These are phyloP conservation scores for Wickerhamiella kurtzmanii DNA, from an alignment of 805 yeast genomes.

Conservation along the genomic window DNA sequence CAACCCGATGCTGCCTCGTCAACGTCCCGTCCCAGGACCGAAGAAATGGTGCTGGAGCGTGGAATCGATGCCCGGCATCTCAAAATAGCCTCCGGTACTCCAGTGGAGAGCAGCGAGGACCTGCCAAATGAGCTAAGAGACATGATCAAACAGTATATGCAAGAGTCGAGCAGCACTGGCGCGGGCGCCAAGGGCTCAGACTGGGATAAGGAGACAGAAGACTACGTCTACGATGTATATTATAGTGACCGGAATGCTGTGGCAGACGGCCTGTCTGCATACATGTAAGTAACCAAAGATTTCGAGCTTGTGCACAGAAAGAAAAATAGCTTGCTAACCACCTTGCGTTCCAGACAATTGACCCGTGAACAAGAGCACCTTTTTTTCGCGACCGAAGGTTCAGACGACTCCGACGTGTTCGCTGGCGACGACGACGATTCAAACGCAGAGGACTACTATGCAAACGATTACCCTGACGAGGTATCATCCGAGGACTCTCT, in stretches of 20 bases:
- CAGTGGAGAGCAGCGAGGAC: slow-evolving; percentile 14
- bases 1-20: not conserved
- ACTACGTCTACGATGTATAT: slow-evolving; percentile 87
- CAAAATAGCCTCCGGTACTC: not conserved
- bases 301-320: not conserved
- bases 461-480: slow-evolving; percentile 91
- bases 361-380: slow-evolving; percentile 20
- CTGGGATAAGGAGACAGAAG: slow-evolving; percentile 31
- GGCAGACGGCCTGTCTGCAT: slow-evolving; percentile 12
- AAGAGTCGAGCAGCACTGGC: not conserved
- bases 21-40: too few species aligned
- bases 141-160: slow-evolving; percentile 52
- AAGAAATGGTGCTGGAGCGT: not conserved
- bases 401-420: slow-evolving; percentile 15
- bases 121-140: slow-evolving; percentile 56
- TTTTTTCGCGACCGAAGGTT: slow-evolving; percentile 30
- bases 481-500: slow-evolving; percentile 25
- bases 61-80: not conserved
- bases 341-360: slow-evolving; percentile 15
- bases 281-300: slow-evolving; percentile 22
- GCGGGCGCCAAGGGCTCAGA: not conserved
- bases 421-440: slow-evolving; percentile 31
- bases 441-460: slow-evolving; percentile 75
- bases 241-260: slow-evolving; percentile 31
- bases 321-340: slow-evolving; percentile 8